Evolutionary conservation across 169 alveolate genomes (phyloP).

Genomic region (Plasmodium fragile): DNA sequence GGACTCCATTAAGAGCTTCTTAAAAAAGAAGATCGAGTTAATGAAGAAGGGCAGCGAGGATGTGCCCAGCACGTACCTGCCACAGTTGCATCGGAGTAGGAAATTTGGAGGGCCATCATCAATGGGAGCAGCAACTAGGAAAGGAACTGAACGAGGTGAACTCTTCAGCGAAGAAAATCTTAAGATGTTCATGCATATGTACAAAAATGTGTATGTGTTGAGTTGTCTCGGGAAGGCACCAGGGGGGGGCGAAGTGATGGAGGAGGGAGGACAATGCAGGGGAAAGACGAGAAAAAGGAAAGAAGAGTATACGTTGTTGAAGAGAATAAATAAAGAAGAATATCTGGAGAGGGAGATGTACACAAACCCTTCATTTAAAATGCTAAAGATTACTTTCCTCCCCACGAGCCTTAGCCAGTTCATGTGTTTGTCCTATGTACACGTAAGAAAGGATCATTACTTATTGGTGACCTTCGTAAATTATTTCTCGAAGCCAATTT

Average conservation of each 20-base stretch:
- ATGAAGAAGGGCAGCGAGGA: conserved; percentile 26
- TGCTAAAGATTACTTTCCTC: conserved; percentile 23
- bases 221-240: conserved; percentile 4
- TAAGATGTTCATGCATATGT: conserved; percentile 52
- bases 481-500: conserved; percentile 32
- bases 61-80: conserved; percentile 46
- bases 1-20: conserved; percentile 20
- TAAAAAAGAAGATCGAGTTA: conserved; percentile 35
- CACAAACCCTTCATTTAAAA: conserved; percentile 37
- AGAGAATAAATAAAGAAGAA: conserved; percentile 18
- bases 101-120: not conserved
- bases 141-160: not conserved
- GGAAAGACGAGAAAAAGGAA: not conserved
- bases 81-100: conserved; percentile 40
- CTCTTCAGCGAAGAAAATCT: conserved; percentile 43
- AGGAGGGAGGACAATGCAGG: not conserved
- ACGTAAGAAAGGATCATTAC: conserved; percentile 23
- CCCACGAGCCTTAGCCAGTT: conserved; percentile 30
- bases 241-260: not conserved
- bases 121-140: not conserved
- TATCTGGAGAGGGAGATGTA: conserved; percentile 15
- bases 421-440: conserved; percentile 12
- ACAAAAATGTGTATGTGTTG: conserved; percentile 44
- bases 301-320: not conserved
- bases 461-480: conserved; percentile 34